Base-by-base conservation (phyloP, 495 filamentous ascomycete species). In the Lophiostoma macrostomum region DNA sequence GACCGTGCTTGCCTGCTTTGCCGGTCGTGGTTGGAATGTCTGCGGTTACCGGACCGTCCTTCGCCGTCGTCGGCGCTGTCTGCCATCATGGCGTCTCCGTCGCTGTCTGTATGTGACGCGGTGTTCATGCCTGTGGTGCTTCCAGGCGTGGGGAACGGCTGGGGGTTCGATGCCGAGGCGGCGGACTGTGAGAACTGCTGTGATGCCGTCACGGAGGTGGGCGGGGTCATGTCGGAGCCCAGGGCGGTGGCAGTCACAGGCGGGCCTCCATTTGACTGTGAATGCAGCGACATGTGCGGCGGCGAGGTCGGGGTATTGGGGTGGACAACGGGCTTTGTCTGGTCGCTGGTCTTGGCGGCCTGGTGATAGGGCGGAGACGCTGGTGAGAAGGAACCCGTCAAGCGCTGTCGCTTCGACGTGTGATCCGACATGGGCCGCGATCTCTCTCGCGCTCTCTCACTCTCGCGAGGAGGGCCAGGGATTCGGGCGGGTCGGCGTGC, bases 131-230 rank as follows among this genome's bases (percentile, higher is more conserved):
- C 67, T 19, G 70, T 54, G 29, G 66, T 61, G 36, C 69, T 76
- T 7, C 68, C 64, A 16, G 74, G 74, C 1, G 75, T 76, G 22
- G 73, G 71, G 16, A 73, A 69, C 16, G 69, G 48, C 62, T 25
- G 45, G n/a, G 67, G 67, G 36, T 51, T 55, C 16, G 54, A 49
- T 8, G 53, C 53, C 16, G 45, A 47, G 19, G 58, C 50, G 19
- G 45, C 49, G 28, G 46, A 60, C 29, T 69, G 66, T 4, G 67
- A 61, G 18, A 24, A n/a, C 30, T 59, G 58, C 18, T 64, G 30
- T 20, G 60, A 60, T 29, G 55, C 50, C 48, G 50, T 23, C 6
- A 51, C 44, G 40, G 66, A 64, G 39, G 66, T 65, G 24, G 70
- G 64, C 20, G 66, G 61, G 39, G 69, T 69, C 47, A 61, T 63